Evolutionary conservation across 1,284 basidiomycete genomes (phyloP).

Genomic region (Ustilago esculenta): DNA sequence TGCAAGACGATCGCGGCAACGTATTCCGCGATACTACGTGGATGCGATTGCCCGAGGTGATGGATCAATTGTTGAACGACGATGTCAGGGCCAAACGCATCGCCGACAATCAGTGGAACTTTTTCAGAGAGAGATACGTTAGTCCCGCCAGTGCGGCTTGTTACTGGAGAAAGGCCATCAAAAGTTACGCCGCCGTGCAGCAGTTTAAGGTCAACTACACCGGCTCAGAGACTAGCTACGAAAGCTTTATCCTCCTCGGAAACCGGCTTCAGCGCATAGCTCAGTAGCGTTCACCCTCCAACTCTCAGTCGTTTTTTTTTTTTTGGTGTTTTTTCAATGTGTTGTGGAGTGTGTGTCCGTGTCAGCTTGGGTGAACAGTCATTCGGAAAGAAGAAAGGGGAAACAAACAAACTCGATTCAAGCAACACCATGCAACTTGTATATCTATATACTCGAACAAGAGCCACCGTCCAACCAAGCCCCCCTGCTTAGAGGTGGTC

Average conservation of each 20-base stretch:
- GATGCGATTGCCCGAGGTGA: slow-evolving; percentile 57
- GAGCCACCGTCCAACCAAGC: too few species aligned
- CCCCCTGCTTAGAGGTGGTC: slow-evolving; percentile 3
- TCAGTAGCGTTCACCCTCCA: neutral
- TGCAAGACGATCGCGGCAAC: slow-evolving; percentile 43
- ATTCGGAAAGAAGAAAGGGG: too few species aligned
- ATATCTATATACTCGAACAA: too few species aligned
- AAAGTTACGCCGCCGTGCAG: slow-evolving; percentile 38
- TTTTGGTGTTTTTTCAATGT: neutral
- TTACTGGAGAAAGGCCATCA: slow-evolving; percentile 59
- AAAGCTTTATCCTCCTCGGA: slow-evolving; percentile 50
- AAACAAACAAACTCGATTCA: too few species aligned
- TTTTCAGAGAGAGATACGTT: slow-evolving; percentile 58
- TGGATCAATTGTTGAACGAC: slow-evolving; percentile 51
- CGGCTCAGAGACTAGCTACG: slow-evolving; percentile 60
- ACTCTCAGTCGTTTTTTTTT: neutral
- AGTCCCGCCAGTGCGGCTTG: slow-evolving; percentile 51
- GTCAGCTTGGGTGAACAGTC: too few species aligned
- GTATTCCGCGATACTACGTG: slow-evolving; percentile 43
- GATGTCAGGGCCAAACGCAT: slow-evolving; percentile 54
- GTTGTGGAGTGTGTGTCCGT: too few species aligned
- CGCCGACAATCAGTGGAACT: slow-evolving; percentile 59
- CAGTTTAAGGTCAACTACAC: slow-evolving; percentile 45
- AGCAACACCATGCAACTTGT: too few species aligned
- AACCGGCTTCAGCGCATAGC: slow-evolving; percentile 38